Percentiles rank a stretch among this genome's conserved stretches.
Evolutionary conservation across 768 basidiomycete species (phyloP).

Genomic region (Rhizopogon rudus): DNA sequence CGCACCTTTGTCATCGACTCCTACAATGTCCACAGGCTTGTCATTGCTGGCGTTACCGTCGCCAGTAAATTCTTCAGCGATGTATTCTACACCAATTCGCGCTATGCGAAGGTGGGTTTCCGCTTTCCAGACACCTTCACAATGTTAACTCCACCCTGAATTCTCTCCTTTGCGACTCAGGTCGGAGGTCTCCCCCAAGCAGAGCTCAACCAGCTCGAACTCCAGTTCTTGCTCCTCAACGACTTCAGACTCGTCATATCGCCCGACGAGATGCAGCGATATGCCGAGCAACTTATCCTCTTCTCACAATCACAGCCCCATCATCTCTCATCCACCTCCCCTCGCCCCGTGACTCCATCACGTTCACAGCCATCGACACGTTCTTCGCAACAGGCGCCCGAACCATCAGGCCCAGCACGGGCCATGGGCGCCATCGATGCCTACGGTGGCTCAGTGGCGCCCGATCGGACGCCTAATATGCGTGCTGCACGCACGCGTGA

Average conservation of each 20-base stretch:
- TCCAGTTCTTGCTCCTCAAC: constrained; percentile 95
- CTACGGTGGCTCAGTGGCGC: constrained; percentile 38
- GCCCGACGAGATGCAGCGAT: constrained; percentile 88
- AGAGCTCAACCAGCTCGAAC: constrained; percentile 93
- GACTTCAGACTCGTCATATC: constrained; percentile 90
- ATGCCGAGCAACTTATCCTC: constrained; percentile 83
- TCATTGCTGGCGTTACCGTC: constrained; percentile 98
- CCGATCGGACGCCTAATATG: constrained; percentile 24
- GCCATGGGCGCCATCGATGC: constrained; percentile 55
- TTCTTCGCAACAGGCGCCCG: constrained; percentile 10
- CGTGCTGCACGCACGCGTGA: constrained; percentile 20
- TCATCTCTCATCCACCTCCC: constrained; percentile 19
- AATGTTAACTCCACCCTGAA: background rate
- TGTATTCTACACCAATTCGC: constrained; percentile 97
- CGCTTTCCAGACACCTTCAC: constrained; percentile 2
- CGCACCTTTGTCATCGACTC: constrained; percentile 88
- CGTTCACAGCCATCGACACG: constrained; percentile 12
- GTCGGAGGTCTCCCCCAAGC: constrained; percentile 92
- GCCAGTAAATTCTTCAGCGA: constrained; percentile 99
- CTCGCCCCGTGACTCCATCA: constrained; percentile 14
- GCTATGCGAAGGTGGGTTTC: constrained; percentile 89
- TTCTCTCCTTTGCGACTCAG: constrained; percentile 32
- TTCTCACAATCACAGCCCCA: constrained; percentile 45
- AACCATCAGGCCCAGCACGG: constrained; percentile 33
- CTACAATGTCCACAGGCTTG: constrained; percentile 93